Evolutionary conservation across 129 eudicot genomes (phyloP), one percentile per base, ranked within the genome.

Genomic region (Oenanthe sinensis): DNA sequence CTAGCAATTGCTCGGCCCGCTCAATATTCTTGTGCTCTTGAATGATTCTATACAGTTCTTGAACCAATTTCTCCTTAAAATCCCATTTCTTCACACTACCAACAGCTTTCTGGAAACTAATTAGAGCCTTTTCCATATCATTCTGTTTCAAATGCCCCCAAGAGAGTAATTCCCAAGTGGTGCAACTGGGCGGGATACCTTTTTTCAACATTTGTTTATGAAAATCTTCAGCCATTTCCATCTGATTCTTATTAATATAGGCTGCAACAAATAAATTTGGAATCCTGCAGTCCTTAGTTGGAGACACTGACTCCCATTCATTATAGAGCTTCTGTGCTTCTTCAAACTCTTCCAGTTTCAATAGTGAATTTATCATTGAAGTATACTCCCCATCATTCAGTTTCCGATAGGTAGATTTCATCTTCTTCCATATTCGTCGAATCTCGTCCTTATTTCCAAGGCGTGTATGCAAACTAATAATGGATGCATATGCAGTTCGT

Each of bases 161-260:
- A 0, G 97, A 90, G 44, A 92, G 84, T 80, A 92, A 91, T 92
- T 92, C 97, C 97, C 94, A 96, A 4, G 99, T 83, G 22, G 97
- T 92, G 75, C 90, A 96, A 71, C 97, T 90, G 0, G 97, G 94
- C 19, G 78, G 79, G 4, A 90, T 81, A 9, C 87, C 87, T 78
- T 87, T 89, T 48, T 80, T 81, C 30, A 89, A 83, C 83, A 89
- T 85, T 77, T 89, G 89, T 37, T 82, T 81, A 47, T 79, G 55
- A 81, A 96, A 96, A 6, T 43, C 72, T 75, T 84, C 89, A 5
- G 97, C 99, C 62, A 42, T 81, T 71, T 85, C 90, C 79, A 92
- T 83, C 50, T 85, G 74, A 46, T 83, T 77, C 5, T 69, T 79
- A 76, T 85, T 92, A 49, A 96, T 82, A 84, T 89, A 92, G 78